Conservation (phyloP, 1,139 yeast genomes). For the Petasospora fabianii region DNA sequence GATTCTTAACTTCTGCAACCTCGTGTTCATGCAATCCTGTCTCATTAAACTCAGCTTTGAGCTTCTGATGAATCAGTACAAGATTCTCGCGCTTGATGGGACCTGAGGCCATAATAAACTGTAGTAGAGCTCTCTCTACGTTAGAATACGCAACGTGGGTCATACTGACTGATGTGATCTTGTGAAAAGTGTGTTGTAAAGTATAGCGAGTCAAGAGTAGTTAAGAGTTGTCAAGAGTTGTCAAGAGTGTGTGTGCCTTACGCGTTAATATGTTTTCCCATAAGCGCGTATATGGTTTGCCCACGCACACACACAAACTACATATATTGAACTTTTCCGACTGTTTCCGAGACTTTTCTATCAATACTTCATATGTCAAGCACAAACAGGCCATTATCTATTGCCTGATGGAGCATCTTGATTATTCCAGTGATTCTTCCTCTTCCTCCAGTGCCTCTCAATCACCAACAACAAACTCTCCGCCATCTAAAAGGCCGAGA, state of each 20-base stretch:
- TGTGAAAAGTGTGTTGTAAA: too few species aligned
- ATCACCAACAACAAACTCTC: background rate
- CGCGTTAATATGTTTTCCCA: too few species aligned
- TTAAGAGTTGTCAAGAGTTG: too few species aligned
- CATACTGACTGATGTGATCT: background rate
- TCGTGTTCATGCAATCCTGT: conserved; percentile 3
- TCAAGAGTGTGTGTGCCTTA: too few species aligned
- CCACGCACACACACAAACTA: too few species aligned
- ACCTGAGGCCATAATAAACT: conserved; percentile 40
- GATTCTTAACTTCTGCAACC: conserved; percentile 1
- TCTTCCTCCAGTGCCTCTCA: conserved; percentile 4
- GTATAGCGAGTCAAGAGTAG: too few species aligned
- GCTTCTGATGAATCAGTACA: conserved; percentile 10
- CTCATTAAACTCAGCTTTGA: conserved; percentile 11
- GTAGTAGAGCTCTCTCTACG: conserved; percentile 42
- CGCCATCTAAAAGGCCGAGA: background rate
- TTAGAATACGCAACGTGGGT: conserved; percentile 26
- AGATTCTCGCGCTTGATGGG: conserved; percentile 24
- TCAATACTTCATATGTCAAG: too few species aligned
- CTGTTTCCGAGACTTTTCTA: too few species aligned
- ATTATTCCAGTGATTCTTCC: conserved; percentile 15
- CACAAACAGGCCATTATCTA: too few species aligned
- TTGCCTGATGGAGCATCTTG: conserved; percentile 1
- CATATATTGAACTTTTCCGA: too few species aligned
- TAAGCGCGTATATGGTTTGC: too few species aligned